Evolutionary conservation across 108 stramenopile genomes (phyloP).

Genomic region (Pseudonitzschia delicatissima): DNA sequence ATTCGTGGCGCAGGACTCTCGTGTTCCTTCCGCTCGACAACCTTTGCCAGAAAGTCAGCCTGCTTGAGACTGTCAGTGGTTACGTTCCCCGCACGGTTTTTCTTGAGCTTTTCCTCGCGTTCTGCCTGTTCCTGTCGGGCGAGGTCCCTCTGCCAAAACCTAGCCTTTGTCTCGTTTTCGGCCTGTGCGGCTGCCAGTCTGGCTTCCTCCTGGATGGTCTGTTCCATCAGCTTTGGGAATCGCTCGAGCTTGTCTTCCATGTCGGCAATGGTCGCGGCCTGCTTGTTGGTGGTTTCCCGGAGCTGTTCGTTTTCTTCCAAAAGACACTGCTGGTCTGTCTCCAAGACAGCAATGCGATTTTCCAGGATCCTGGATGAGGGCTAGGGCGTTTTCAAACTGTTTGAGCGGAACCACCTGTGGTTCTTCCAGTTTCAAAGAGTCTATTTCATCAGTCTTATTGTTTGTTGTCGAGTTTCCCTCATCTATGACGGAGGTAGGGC

Average conservation of each 20-base stretch:
- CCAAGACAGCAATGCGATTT: background rate
- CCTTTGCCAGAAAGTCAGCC: conserved; percentile 1
- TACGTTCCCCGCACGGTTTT: background rate
- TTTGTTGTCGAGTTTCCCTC: background rate
- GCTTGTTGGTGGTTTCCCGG: background rate
- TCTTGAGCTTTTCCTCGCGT: conserved; percentile 1
- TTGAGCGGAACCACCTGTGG: background rate
- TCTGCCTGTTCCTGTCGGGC: conserved; percentile 1
- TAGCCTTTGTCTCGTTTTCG: background rate
- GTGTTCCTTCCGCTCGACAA: conserved; percentile 6
- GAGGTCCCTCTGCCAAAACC: conserved; percentile 7
- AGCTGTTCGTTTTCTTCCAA: background rate
- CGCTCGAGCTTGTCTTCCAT: background rate
- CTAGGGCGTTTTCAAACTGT: conserved; percentile 17
- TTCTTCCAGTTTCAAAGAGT: too few species aligned
- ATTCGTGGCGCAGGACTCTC: background rate
- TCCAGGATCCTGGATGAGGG: conserved; percentile 16
- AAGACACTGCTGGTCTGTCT: conserved; percentile 3
- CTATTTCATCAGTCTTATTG: too few species aligned
- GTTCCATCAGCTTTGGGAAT: conserved; percentile 4
- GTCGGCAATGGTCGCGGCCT: background rate
- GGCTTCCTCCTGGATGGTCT: background rate
- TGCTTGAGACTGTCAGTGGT: conserved; percentile 7
- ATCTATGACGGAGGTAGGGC: background rate
- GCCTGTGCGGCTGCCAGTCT: conserved; percentile 11